These are phyloP conservation scores for Fagus sylvatica DNA, from an alignment of 306 rosid genomes.

Conservation along the genomic window DNA sequence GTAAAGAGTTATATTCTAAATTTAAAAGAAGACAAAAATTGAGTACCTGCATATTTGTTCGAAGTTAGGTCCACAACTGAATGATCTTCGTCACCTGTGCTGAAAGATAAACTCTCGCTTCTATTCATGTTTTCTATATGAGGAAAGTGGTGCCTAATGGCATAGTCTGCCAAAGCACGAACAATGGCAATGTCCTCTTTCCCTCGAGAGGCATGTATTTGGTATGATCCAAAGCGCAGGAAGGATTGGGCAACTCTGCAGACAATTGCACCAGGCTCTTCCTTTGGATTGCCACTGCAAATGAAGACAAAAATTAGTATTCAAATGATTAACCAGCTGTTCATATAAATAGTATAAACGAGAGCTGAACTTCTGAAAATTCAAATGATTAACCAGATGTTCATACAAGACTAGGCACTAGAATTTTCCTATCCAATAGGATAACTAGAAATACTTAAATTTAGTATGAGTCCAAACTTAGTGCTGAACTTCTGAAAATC, in stretches of 20 bases:
- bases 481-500: neutral
- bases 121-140: slow-evolving; percentile 80
- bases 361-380: neutral
- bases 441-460: neutral
- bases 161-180: slow-evolving; percentile 82
- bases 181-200: slow-evolving; percentile 75
- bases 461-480: neutral
- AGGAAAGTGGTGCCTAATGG: slow-evolving; percentile 84
- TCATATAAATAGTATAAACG: neutral
- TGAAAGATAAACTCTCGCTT: slow-evolving; percentile 84
- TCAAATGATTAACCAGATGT: neutral
- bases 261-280: slow-evolving; percentile 93
- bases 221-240: slow-evolving; percentile 95
- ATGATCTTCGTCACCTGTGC: slow-evolving; percentile 72
- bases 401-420: neutral
- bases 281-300: slow-evolving; percentile 90
- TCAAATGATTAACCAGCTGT: neutral
- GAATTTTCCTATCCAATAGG: neutral
- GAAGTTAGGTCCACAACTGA: slow-evolving; percentile 92
- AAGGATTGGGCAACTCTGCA: slow-evolving; percentile 92
- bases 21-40: neutral
- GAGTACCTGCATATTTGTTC: slow-evolving; percentile 94
- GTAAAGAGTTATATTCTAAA: too few species aligned
- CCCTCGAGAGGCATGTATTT: slow-evolving; percentile 84
- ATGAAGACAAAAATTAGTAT: slow-evolving; percentile 3